These are phyloP conservation scores for Styphnolobium japonicum DNA, from an alignment of 306 rosid genomes.

Conservation along the genomic window DNA sequence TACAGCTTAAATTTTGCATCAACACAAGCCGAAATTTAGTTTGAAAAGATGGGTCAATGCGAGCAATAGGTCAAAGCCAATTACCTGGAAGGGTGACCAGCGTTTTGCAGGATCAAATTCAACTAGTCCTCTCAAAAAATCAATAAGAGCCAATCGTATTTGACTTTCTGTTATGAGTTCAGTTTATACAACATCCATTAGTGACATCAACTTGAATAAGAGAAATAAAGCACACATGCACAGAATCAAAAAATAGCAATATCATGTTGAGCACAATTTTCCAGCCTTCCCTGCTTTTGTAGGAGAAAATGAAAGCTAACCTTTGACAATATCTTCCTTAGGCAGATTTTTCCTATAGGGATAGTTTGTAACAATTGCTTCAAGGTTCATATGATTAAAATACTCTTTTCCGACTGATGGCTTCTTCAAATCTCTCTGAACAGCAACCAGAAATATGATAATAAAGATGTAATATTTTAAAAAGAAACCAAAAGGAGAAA, in stretches of 20 bases:
- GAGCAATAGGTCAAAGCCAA: constrained; percentile 2
- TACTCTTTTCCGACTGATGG: constrained; percentile 92
- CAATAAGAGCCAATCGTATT: constrained; percentile 85
- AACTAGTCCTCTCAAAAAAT: constrained; percentile 92
- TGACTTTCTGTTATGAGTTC: constrained; percentile 71
- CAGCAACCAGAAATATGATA: constrained; percentile 40
- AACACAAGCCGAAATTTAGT: constrained; percentile 26
- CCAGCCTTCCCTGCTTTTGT: neutral
- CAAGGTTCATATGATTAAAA: constrained; percentile 87
- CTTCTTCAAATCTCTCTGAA: constrained; percentile 90
- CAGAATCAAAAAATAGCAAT: neutral
- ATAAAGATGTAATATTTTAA: neutral
- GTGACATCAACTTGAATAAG: constrained; percentile 21
- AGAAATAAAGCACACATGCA: neutral
- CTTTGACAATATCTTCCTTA: constrained; percentile 79
- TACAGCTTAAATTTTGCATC: constrained; percentile 18
- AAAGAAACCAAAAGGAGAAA: constrained; percentile 15
- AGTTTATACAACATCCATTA: constrained; percentile 32
- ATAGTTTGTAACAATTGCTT: constrained; percentile 80
- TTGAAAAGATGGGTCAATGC: neutral
- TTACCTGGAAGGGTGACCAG: constrained; percentile 98
- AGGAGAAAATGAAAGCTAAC: constrained; percentile 40
- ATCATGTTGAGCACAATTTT: constrained; percentile 20
- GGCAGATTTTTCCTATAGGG: constrained; percentile 90
- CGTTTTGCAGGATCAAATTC: constrained; percentile 97